These are phyloP conservation scores for Lasiosphaeria miniovina DNA, from an alignment of 495 filamentous ascomycete species.

Conservation along the genomic window DNA sequence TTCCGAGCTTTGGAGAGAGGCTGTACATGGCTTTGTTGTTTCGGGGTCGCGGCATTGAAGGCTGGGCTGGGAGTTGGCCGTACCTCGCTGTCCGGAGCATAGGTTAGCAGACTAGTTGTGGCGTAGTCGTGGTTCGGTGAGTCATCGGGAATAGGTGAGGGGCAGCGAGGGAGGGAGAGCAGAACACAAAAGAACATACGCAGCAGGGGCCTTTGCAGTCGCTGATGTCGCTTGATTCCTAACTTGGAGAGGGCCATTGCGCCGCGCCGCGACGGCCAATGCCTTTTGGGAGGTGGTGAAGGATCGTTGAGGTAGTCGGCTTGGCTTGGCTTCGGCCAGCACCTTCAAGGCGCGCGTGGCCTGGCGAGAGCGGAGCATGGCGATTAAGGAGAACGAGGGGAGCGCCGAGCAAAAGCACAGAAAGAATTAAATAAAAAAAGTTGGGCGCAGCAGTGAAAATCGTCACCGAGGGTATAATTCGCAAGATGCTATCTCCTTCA, in stretches of 20 bases:
- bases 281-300: slow-evolving; percentile 23
- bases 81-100: slow-evolving; percentile 28
- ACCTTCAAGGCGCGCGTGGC: slow-evolving; percentile 42
- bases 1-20: slow-evolving; percentile 60
- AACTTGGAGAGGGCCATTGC: slow-evolving; percentile 27
- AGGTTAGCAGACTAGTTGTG: slow-evolving; percentile 21
- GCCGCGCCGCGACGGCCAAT: slow-evolving; percentile 26
- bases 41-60: slow-evolving; percentile 58
- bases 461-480: slow-evolving; percentile 13
- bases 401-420: slow-evolving; percentile 11
- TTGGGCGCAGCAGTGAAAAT: slow-evolving; percentile 9
- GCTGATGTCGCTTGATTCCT: slow-evolving; percentile 41
- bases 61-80: slow-evolving; percentile 62
- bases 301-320: slow-evolving; percentile 22
- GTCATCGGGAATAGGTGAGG: slow-evolving; percentile 16
- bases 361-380: slow-evolving; percentile 44
- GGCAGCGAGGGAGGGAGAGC: neutral
- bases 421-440: slow-evolving; percentile 10
- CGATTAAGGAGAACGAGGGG: slow-evolving; percentile 16
- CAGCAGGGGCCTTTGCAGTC: slow-evolving; percentile 19
- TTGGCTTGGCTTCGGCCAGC: slow-evolving; percentile 37
- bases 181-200: slow-evolving; percentile 13
- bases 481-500: slow-evolving; percentile 13
- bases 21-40: slow-evolving; percentile 56
- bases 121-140: slow-evolving; percentile 11